Base-by-base conservation (phyloP, 2,329 filamentous ascomycete genomes). In the Aspergillus uvarum region DNA sequence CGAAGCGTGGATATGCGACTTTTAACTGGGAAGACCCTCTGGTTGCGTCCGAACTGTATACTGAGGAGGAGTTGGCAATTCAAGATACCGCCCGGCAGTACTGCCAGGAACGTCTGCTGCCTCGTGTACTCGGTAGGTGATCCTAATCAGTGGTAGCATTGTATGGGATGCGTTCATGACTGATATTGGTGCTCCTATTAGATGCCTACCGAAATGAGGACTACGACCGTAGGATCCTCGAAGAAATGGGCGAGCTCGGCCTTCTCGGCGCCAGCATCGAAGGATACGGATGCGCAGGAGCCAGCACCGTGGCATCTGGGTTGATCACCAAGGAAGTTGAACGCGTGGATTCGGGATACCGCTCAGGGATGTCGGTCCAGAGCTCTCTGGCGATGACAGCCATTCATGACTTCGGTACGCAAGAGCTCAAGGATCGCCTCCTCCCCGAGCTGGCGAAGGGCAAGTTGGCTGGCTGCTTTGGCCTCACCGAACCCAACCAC, bases 1-100 rank as follows among this genome's bases (percentile, higher is more conserved):
- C 61, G 3, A 51, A 55, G 31, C 64, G 70, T 54, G 72, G 70
- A 19, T 78, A 76, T 54, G 73, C 75, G 16, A 73, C 74, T 29
- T 98, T 97, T 76, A 87, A 96, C 75, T 99, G 95, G 94, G 85
- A 95, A 74, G 95, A 99, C 73, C 93, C 95, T 21, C 81, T 99
- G 60, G 84, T 83, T 26, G 83, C 88, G 38, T 87, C 87, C 70
- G 89, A 87, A 70, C 79, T 96, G 49, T 85, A 92, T 70, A 96
- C 92, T 1, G 91, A 96, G 66, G 95, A 99, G 61, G 95, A 99
- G 77, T 74, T 91, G 65, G 92, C 93, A 14, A 94, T 99, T 66
- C 84, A 89, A 47, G 92, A 97, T 70, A 96, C 92, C 5, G 94
- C 94, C 35, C 90, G 96, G 77, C 85, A 91, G 62, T 99, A 98